Conservation (phyloP, 192 early-diverging fungal genomes). For the Gaertneriomyces semiglobifer region DNA sequence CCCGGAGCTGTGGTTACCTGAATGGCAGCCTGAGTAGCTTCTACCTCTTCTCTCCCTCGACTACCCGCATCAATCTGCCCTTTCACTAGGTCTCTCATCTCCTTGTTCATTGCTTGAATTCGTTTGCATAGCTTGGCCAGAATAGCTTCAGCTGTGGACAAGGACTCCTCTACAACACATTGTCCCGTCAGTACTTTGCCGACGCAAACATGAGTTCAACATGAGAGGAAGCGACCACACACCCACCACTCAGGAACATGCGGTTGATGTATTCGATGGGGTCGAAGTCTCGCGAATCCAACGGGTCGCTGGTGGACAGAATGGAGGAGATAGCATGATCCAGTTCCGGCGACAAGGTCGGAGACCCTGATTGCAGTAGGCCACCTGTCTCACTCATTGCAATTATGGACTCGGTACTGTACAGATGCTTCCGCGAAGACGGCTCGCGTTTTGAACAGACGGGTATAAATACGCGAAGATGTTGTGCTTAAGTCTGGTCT, state of each 20-base stretch:
- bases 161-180: constrained; percentile 54
- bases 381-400: too few species aligned
- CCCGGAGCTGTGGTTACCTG: constrained; percentile 38
- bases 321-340: constrained; percentile 56
- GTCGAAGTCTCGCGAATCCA: constrained; percentile 69
- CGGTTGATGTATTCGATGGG: constrained; percentile 74
- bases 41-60: constrained; percentile 61
- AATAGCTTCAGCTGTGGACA: constrained; percentile 62
- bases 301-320: constrained; percentile 55
- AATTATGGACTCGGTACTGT: too few species aligned
- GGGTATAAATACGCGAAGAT: too few species aligned
- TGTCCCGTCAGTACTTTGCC: background rate
- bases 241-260: constrained; percentile 55
- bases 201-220: background rate
- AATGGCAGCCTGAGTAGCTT: constrained; percentile 71
- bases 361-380: too few species aligned
- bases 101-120: constrained; percentile 56
- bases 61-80: constrained; percentile 62
- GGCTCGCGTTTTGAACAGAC: too few species aligned
- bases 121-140: constrained; percentile 57
- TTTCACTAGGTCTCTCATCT: constrained; percentile 69
- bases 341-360: constrained; percentile 38
- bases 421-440: too few species aligned
- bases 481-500: too few species aligned
- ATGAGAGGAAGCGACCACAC: background rate